Base-by-base conservation (phyloP, 2,329 filamentous ascomycete species). In the Colletotrichum tropicicola region DNA sequence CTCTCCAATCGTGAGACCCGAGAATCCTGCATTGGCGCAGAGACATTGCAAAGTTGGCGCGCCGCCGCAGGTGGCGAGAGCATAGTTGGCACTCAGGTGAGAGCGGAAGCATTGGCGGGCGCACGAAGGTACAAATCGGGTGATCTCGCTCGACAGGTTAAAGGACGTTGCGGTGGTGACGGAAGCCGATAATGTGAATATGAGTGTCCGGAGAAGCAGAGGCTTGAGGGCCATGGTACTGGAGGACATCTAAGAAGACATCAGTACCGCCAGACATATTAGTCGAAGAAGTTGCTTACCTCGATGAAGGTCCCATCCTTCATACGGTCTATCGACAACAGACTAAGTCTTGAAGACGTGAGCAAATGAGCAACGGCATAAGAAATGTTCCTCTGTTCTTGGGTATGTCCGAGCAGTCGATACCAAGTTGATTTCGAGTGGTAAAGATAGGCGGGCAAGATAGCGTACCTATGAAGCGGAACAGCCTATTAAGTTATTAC, bases 1-100 rank as follows among this genome's bases (percentile, higher is more conserved):
- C 77, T 93, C 91, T n/a, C 90, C 91, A 49, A 93, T 72, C 2
- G 91, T 93, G 70, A 89, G 90, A 9, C 88, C 89, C 28, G 85
- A 85, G 12, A 75, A 77, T 8, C 89, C 89, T 32, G 81, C 80
- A 62, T 83, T 81, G 37, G 83, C 83, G 74, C 91, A 94, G 6
- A 93, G 80, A 69, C 89, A 92, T 70, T 82, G 77, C 69, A 92
- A 74, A 25, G 89, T 82, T 10, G 84, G 80, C 13, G 78, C 77
- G 32, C 76, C 72, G 28, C 81, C 80, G 71, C 89, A 91, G 49
- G 74, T 72, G 52, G 74, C 76, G 19, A 74, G 70, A 35, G 82
- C 81, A 72, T 87, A 92, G 73, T 90, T 88, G 66, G 81, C 78
- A n/a, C 76, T 74, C 69, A 93, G 79, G 70, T 92, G 93, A 9